Base-by-base conservation (phyloP, 2,329 filamentous ascomycete species). In the Lasiodiplodia sp. region DNA sequence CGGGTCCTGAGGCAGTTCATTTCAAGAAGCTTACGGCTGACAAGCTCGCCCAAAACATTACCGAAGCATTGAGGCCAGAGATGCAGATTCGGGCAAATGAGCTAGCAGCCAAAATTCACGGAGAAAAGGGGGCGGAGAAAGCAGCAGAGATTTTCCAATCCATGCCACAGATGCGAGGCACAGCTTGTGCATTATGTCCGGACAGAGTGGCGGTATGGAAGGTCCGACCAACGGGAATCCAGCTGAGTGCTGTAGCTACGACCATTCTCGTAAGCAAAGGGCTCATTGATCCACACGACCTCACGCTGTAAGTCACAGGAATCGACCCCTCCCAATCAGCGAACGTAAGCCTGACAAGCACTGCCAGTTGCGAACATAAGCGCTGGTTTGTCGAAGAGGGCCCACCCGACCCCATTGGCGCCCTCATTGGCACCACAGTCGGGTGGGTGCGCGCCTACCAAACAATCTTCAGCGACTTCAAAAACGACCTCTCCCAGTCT, bases 21-120 rank as follows among this genome's bases (percentile, higher is more conserved):
- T 92, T 92, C 79, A 92, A 92, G 78, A 79, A 85, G 8, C 78
- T 94, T 1, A 88, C 84, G 1, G 85, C 83, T 0, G 88, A 92
- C 69, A 87, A 86, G 56, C 79, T 93, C 1, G 88, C 88, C 0
- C 87, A 91, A 18, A 91, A 90, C 0, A 93, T 93, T 77, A 86
- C 55, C 10, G 55, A 57, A 14, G 55, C 55, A 34, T 16, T 57
- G 34, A 37, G 4, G 31, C 55, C 55, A 12, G 55, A 38, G 18
- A 57, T 57, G 31, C 55, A 38, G 31, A 18, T 38, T 10, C 34
- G 34, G 18, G 55, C 55, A 8, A 37, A 57, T 14, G 55, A 57
- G 34, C 34, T 57, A 11, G 55, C 55, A 23, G 55, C 18, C 18
- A 37, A 38, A 8, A 57, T 57, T 10, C 16, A n/a, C 18, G 55